phyloP scores from a whole-genome alignment of 768 basidiomycete species.

The Lactifluus subvellereus region DNA sequence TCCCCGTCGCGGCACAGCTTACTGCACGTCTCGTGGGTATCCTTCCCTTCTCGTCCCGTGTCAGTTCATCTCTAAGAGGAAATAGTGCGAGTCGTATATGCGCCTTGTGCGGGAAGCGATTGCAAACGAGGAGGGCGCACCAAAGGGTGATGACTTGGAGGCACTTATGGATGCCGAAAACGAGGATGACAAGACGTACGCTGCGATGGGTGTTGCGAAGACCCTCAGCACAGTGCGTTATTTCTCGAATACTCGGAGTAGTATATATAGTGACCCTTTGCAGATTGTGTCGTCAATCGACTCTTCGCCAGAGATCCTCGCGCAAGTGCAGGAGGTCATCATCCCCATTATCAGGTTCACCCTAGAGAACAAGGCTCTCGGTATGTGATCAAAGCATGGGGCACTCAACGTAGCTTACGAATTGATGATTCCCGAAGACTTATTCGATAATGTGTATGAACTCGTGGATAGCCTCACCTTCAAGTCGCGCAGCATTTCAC shows the following conservation, averaged over 20 bases:
- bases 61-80: neutral
- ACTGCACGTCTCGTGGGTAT: slow-evolving; percentile 64
- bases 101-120: slow-evolving; percentile 70
- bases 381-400: slow-evolving; percentile 36
- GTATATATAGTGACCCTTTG: neutral
- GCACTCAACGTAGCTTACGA: neutral
- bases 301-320: slow-evolving; percentile 63
- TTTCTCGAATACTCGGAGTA: neutral
- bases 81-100: slow-evolving; percentile 74
- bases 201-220: slow-evolving; percentile 83
- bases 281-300: slow-evolving; percentile 76
- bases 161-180: slow-evolving; percentile 41
- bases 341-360: slow-evolving; percentile 74
- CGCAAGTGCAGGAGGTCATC: slow-evolving; percentile 75
- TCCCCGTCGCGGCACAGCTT: slow-evolving; percentile 80
- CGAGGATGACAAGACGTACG: slow-evolving; percentile 84
- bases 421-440: slow-evolving; percentile 42
- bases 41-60: neutral
- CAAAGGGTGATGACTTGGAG: slow-evolving; percentile 50
- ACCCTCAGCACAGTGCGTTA: slow-evolving; percentile 68
- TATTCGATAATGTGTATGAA: slow-evolving; percentile 85
- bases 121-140: slow-evolving; percentile 43
- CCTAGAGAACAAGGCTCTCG: slow-evolving; percentile 68
- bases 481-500: slow-evolving; percentile 67
- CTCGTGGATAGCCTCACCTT: slow-evolving; percentile 81